Percentiles rank a stretch among this genome's conserved stretches.
These are phyloP conservation scores for Exsudoporus floridanus DNA, from an alignment of 1,284 basidiomycete genomes.

Conservation along the genomic window DNA sequence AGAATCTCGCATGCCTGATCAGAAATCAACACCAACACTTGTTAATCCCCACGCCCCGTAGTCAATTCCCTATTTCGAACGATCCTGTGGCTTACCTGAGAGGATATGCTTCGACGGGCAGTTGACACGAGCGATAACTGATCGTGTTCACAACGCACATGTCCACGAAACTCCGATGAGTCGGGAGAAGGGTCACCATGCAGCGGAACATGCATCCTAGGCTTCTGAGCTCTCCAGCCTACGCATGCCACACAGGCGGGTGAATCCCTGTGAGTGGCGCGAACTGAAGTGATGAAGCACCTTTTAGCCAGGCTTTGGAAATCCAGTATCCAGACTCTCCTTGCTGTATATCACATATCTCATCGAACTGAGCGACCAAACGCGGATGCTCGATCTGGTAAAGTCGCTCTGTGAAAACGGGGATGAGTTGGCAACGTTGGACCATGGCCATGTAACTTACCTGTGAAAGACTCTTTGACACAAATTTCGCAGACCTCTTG, in stretches of 20 bases:
- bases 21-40: constrained; percentile 8
- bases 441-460: constrained; percentile 37
- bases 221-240: constrained; percentile 73
- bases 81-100: constrained; percentile 42
- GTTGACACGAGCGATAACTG: constrained; percentile 52
- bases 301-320: constrained; percentile 76
- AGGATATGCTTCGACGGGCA: constrained; percentile 59
- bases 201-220: constrained; percentile 65
- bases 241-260: constrained; percentile 9
- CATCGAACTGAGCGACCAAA: constrained; percentile 56
- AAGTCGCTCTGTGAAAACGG: constrained; percentile 51
- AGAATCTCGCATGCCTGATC: constrained; percentile 59
- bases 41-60: constrained; percentile 21
- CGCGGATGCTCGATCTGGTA: constrained; percentile 67
- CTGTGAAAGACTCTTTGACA: constrained; percentile 56
- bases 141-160: constrained; percentile 73
- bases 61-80: constrained; percentile 7
- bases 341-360: constrained; percentile 44
- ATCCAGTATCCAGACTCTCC: constrained; percentile 63
- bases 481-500: constrained; percentile 63
- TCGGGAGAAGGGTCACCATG: constrained; percentile 66
- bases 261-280: constrained; percentile 14
- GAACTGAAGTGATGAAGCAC: constrained; percentile 37
- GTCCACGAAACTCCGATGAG: constrained; percentile 48
- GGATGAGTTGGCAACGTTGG: constrained; percentile 1